Evolutionary conservation across 1,284 basidiomycete genomes (phyloP), one percentile per base, ranked within the genome.

Genomic region (Gymnopus androsaceus): DNA sequence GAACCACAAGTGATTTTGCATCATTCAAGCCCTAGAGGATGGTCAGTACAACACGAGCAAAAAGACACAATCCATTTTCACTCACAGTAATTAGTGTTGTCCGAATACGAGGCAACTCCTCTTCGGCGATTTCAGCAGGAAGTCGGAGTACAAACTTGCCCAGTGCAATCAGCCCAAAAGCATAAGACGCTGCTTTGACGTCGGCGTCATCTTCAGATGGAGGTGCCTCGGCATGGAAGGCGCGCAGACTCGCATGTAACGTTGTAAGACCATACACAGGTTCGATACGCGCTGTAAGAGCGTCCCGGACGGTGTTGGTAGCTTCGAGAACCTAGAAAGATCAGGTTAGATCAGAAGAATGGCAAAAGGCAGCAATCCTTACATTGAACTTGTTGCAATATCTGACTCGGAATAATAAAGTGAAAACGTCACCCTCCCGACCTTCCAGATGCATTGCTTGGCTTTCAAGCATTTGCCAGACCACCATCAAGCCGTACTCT

Each of bases 201-300:
- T 83, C 81, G 31, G 68, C 72, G 42, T 76, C 77, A 17, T 75
- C 68, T 17, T 66, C 64, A 23, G 67, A 56, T 4, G 81, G 78
- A 36, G 72, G 62, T 15, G 80, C 68, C 55, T 84, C 78, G 3
- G 76, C 70, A 33, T 83, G 74, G 72, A 92, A 93, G 12, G 79
- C 66, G 28, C 81, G 79, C 45, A 92, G 66, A 64, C 81, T 81
- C 21, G 85, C 84, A 59, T 91, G 87, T 73, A 92, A 80, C 4
- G 87, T 90, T 14, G 89, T 90, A 61, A 94, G 72, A 4, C 91
- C 90, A 66, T 90, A 92, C 25, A 94, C 85, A 23, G 91, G 87
- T 60, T 91, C 92, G 63, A 89, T 81, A 58, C 81, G 83, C 14
- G 76, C 72, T 36, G 86, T 82, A 34, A 92, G 75, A 15, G 80